A percentile compares a stretch with the other conserved stretches of the same genome.
Conservation (phyloP, 768 basidiomycete genomes). For the Tremella fuciformis region DNA sequence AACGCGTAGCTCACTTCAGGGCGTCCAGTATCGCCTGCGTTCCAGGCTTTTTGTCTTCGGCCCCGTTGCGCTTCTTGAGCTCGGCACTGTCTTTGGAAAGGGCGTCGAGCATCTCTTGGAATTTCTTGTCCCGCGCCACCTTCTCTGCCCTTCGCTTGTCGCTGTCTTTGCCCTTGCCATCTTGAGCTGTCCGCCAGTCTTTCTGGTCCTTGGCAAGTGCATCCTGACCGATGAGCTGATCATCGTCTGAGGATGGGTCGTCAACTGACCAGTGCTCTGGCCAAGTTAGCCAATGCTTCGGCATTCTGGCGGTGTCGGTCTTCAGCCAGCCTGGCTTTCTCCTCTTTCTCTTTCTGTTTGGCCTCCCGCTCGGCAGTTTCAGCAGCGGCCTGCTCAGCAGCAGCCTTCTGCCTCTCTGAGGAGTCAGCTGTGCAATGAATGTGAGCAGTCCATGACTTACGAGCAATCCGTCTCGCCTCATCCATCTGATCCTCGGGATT, state of each 20-base stretch:
- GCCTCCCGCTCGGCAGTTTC: constrained; percentile 42
- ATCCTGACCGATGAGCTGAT: constrained; percentile 27
- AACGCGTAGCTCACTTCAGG: constrained; percentile 43
- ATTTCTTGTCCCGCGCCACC: constrained; percentile 45
- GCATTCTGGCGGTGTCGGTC: constrained; percentile 45
- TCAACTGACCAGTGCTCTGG: constrained; percentile 39
- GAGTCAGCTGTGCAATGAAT: constrained; percentile 3
- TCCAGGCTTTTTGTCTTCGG: constrained; percentile 50
- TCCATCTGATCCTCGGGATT: constrained; percentile 21
- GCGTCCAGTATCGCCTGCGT: constrained; percentile 50
- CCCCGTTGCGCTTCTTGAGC: constrained; percentile 45
- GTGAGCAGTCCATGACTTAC: constrained; percentile 17
- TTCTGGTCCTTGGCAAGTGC: constrained; percentile 40
- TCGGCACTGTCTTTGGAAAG: constrained; percentile 42
- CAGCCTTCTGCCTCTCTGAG: constrained; percentile 41
- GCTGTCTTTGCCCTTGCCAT: constrained; percentile 36
- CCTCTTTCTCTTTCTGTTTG: constrained; percentile 35
- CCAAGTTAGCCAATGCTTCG: constrained; percentile 40
- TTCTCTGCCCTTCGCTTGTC: constrained; percentile 48
- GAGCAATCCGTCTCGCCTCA: constrained; percentile 37
- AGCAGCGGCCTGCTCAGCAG: constrained; percentile 37
- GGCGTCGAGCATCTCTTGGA: constrained; percentile 49
- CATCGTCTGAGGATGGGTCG: not conserved
- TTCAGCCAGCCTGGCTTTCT: constrained; percentile 40
- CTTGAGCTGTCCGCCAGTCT: constrained; percentile 25